Evolutionary conservation across 306 rosid genomes (phyloP).

Genomic region (Dalbergia oliveri): DNA sequence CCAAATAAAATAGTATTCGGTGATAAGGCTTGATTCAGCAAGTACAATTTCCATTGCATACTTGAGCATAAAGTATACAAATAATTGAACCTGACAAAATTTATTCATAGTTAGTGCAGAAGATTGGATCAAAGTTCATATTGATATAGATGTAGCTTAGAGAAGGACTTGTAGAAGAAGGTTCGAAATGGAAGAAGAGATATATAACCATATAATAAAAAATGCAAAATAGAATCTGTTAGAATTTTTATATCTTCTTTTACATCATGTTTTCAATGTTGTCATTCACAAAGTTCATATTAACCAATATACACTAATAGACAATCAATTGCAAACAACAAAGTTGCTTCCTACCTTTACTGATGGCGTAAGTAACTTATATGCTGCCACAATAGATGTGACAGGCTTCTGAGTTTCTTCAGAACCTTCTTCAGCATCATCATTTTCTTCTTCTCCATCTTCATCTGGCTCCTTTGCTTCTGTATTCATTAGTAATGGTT

Average conservation of each 20-base stretch:
- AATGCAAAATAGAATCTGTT: too few species aligned
- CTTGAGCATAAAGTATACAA: constrained; percentile 82
- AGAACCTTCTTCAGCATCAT: constrained; percentile 56
- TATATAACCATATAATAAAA: too few species aligned
- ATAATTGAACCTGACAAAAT: constrained; percentile 75
- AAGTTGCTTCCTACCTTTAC: constrained; percentile 63
- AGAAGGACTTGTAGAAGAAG: not conserved
- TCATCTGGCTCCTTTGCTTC: constrained; percentile 57
- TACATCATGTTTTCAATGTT: not conserved
- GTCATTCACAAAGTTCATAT: not conserved
- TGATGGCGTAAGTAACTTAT: constrained; percentile 86
- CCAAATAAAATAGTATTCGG: constrained; percentile 88
- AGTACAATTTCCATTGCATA: constrained; percentile 90
- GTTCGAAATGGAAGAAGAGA: constrained; percentile 1
- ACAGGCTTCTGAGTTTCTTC: constrained; percentile 67
- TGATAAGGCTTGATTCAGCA: constrained; percentile 97
- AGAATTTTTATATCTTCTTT: too few species aligned
- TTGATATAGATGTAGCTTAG: not conserved
- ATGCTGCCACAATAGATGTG: constrained; percentile 71
- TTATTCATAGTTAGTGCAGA: constrained; percentile 11
- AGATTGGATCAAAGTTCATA: constrained; percentile 43
- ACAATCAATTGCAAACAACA: not conserved
- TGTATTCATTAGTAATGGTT: constrained; percentile 66
- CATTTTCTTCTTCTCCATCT: constrained; percentile 64
- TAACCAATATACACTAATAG: not conserved